phyloP scores from a whole-genome alignment of 164 flowering plant species.

The Echeveria elegans region DNA sequence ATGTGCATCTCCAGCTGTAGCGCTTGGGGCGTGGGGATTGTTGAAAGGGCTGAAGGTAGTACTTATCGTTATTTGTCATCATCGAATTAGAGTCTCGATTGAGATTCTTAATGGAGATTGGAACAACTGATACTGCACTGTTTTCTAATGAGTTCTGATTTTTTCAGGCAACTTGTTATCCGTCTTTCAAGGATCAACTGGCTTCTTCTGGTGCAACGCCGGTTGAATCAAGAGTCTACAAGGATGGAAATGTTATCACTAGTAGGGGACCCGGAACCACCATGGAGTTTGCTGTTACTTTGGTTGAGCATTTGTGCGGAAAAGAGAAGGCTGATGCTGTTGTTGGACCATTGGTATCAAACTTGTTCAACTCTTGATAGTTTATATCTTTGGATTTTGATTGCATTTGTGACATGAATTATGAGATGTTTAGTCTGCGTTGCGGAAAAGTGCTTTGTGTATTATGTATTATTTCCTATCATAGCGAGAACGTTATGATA shows the following conservation, averaged over 20 bases:
- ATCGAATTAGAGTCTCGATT: too few relatives aligned
- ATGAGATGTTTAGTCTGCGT: neutral
- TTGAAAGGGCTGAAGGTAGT: constrained; percentile 65
- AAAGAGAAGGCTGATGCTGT: constrained; percentile 84
- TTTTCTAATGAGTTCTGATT: neutral
- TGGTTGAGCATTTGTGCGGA: constrained; percentile 75
- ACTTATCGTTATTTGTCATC: neutral
- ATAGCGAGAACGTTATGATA: too few relatives aligned
- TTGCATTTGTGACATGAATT: neutral
- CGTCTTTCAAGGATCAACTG: constrained; percentile 73
- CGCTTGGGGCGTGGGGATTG: constrained; percentile 78
- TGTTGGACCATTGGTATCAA: constrained; percentile 62
- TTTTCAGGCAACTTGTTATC: constrained; percentile 79
- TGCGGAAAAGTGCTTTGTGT: neutral
- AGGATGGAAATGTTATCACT: constrained; percentile 67
- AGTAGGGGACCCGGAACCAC: constrained; percentile 97
- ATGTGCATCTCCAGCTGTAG: constrained; percentile 91
- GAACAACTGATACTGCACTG: neutral
- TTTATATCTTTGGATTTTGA: neutral
- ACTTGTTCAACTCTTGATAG: neutral
- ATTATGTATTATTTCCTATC: too few relatives aligned
- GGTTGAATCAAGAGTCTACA: constrained; percentile 67
- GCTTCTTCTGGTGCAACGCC: constrained; percentile 46
- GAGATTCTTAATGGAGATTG: neutral
- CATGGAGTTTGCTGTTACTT: constrained; percentile 62